Base-by-base conservation (phyloP, 495 filamentous ascomycete genomes). In the Clohesyomyces aquaticus region DNA sequence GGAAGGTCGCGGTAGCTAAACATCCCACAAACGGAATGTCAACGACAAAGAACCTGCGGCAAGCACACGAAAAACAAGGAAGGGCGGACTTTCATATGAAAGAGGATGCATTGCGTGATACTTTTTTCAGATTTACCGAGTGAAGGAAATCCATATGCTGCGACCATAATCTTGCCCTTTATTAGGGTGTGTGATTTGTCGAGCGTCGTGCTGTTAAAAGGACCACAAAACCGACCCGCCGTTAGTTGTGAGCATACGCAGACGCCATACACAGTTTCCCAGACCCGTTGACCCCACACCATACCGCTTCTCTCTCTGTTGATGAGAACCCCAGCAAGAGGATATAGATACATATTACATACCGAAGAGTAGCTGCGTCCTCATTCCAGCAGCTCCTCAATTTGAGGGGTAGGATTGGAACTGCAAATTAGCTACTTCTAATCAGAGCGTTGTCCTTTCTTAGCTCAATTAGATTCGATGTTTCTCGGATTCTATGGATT, bases 401-500 rank as follows among this genome's bases (percentile, higher is more conserved):
- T n/a, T n/a, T n/a, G n/a, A n/a, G n/a, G n/a, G n/a, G n/a, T n/a
- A n/a, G n/a, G n/a, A n/a, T n/a, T n/a, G n/a, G n/a, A n/a, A n/a
- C n/a, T n/a, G n/a, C n/a, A n/a, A n/a, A n/a, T n/a, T n/a, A n/a
- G n/a, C n/a, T n/a, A n/a, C n/a, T n/a, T n/a, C n/a, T n/a, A n/a
- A n/a, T n/a, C n/a, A n/a, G n/a, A n/a, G n/a, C n/a, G n/a, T n/a
- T n/a, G n/a, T n/a, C n/a, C n/a, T n/a, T n/a, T n/a, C n/a, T 6
- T 38, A 14, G 6, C 32, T 38, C 32, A 38, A 6, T 38, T 11
- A 41, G n/a, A 57, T 57, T n/a, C 43, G 43, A 23, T 47, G 43
- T 23, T 57, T 57, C 54, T 57, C 54, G 4, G 54, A 57, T 21
- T 57, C 54, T 57, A 41, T n/a, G n/a, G n/a, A n/a, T n/a, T n/a